These are phyloP conservation scores for Neurospora sublineolata DNA, from an alignment of 495 filamentous ascomycete genomes.

Conservation along the genomic window DNA sequence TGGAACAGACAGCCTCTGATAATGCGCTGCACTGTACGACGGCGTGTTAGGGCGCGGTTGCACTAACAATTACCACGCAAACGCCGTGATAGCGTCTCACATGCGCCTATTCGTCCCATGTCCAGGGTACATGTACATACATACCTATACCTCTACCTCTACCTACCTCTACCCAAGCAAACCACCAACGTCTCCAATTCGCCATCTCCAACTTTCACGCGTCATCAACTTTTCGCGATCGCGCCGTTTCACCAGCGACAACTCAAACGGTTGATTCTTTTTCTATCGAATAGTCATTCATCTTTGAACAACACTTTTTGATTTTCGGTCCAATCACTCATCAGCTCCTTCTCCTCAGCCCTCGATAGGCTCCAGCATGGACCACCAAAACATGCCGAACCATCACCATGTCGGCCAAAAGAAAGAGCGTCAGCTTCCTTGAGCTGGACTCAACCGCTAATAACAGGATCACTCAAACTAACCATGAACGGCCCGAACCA, in stretches of 20 bases:
- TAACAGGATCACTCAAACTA: neutral
- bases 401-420: neutral
- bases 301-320: neutral
- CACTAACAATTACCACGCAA: neutral
- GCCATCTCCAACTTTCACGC: neutral
- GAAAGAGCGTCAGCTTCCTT: neutral
- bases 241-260: neutral
- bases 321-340: neutral
- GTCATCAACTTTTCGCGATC: neutral
- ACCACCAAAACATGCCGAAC: neutral
- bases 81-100: neutral
- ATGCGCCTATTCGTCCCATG: neutral
- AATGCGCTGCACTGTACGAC: neutral
- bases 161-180: no score
- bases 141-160: no score
- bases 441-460: neutral
- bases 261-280: neutral
- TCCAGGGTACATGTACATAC: neutral
- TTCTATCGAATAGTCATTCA: neutral
- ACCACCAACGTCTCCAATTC: neutral
- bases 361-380: neutral
- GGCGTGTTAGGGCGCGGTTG: neutral
- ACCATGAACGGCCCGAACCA: neutral
- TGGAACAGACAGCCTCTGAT: neutral
- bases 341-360: neutral